Evolutionary conservation across 2,329 filamentous ascomycete species (phyloP).

Genomic region (Claviceps purpurea): DNA sequence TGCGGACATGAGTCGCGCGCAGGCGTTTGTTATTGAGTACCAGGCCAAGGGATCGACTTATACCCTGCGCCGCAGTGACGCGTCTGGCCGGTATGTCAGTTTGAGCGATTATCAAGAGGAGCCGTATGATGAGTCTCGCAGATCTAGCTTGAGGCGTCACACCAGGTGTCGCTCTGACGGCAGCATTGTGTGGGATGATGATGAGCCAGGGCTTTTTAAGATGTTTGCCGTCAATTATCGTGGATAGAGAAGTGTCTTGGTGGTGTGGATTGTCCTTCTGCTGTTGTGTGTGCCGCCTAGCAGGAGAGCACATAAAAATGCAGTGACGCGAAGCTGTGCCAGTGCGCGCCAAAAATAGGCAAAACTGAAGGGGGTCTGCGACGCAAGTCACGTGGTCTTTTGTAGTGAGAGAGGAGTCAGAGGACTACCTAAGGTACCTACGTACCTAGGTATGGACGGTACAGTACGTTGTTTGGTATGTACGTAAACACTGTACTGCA

Average conservation of each 20-base stretch:
- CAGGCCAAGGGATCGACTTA: constrained; percentile 1
- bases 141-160: background rate
- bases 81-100: background rate
- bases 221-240: constrained; percentile 2
- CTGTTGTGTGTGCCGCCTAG: too few relatives aligned
- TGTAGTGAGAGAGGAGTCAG: too few relatives aligned
- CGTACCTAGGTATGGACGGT: too few relatives aligned
- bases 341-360: too few relatives aligned
- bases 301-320: too few relatives aligned
- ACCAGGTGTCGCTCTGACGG: background rate
- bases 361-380: too few relatives aligned
- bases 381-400: too few relatives aligned
- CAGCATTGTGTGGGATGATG: constrained; percentile 1
- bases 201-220: background rate
- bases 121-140: too few relatives aligned
- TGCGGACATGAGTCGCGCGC: background rate
- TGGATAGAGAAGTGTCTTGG: background rate
- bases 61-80: background rate
- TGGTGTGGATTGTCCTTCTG: background rate
- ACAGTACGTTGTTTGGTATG: too few relatives aligned
- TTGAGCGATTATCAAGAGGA: background rate
- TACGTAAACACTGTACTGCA: too few relatives aligned
- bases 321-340: too few relatives aligned
- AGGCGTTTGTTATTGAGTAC: constrained; percentile 1
- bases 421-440: too few relatives aligned